Percentiles rank a stretch among this genome's conserved stretches.
These are phyloP conservation scores for Colletotrichum gigasporum DNA, from an alignment of 2,329 filamentous ascomycete genomes.

Conservation along the genomic window DNA sequence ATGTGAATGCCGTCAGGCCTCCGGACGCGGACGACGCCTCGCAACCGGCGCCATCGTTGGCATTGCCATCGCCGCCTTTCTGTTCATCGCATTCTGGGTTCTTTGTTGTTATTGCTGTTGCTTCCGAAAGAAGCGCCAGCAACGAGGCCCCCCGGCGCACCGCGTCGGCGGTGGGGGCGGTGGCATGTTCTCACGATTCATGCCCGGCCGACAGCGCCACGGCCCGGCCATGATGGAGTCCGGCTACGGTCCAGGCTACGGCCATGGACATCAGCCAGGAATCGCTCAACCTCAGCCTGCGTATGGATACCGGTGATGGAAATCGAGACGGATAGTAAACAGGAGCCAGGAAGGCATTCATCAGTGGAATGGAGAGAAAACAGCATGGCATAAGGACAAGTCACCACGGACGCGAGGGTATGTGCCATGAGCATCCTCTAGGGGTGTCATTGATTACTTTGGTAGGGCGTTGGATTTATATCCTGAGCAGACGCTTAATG, in stretches of 20 bases:
- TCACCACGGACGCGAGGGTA: not conserved
- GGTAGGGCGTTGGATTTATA: not conserved
- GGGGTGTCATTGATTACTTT: not conserved
- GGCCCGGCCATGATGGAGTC: conserved; percentile 25
- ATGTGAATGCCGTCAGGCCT: not conserved
- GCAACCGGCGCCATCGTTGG: conserved; percentile 31
- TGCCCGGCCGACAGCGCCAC: conserved; percentile 6
- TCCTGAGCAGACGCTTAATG: not conserved
- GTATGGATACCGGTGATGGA: conserved; percentile 9
- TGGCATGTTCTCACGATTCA: conserved; percentile 13
- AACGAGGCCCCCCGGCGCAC: not conserved
- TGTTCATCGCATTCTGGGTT: conserved; percentile 19
- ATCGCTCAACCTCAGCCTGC: conserved; percentile 7
- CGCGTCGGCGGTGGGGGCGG: not conserved
- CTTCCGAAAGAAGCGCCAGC: conserved; percentile 28
- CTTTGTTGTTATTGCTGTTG: conserved; percentile 32
- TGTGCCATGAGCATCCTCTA: not conserved
- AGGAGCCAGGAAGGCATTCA: not conserved
- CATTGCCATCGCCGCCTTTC: conserved; percentile 30
- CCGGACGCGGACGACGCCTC: conserved; percentile 28
- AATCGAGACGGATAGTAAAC: not conserved
- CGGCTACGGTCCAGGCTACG: conserved; percentile 6
- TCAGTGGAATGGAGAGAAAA: not conserved
- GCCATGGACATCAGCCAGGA: conserved; percentile 6
- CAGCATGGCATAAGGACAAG: not conserved